Evolutionary conservation across 495 filamentous ascomycete genomes (phyloP).

Genomic region (Letharia lupina): DNA sequence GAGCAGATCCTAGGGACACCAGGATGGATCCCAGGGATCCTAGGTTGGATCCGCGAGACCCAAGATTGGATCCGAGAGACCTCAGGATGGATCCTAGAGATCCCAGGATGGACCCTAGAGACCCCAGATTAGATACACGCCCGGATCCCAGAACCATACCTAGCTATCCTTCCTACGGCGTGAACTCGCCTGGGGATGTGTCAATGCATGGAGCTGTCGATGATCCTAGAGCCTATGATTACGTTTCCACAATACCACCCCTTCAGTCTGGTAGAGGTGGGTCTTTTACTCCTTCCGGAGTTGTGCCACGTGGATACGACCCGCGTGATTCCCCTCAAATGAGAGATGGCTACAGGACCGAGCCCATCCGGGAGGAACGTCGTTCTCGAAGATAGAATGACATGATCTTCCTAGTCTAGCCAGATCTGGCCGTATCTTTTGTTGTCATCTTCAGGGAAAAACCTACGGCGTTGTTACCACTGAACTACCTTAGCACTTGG

Average conservation of each 20-base stretch:
- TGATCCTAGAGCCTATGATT: constrained; percentile 15
- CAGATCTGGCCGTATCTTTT: not conserved
- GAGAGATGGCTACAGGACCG: constrained; percentile 19
- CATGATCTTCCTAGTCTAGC: not conserved
- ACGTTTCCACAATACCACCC: constrained; percentile 8
- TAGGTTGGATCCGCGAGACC: not conserved
- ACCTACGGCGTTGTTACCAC: not conserved
- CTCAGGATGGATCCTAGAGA: constrained; percentile 11
- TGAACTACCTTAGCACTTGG: not conserved
- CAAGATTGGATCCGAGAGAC: constrained; percentile 12
- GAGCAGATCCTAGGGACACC: constrained; percentile 10
- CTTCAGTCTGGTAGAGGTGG: constrained; percentile 20
- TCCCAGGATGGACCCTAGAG: constrained; percentile 13
- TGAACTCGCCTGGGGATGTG: constrained; percentile 14
- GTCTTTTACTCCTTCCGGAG: constrained; percentile 10
- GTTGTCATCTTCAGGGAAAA: not conserved
- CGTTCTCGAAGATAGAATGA: constrained; percentile 14
- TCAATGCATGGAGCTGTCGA: constrained; percentile 14
- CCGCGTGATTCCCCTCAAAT: constrained; percentile 15
- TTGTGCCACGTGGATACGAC: constrained; percentile 16
- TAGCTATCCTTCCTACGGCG: constrained; percentile 9
- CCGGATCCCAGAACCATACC: constrained; percentile 16
- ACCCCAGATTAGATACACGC: constrained; percentile 9
- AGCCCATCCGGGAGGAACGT: constrained; percentile 21
- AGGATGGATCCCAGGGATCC: constrained; percentile 8